Evolutionary conservation across 352 stramenopile species (phyloP), one percentile per base, ranked within the genome.

Genomic region (Pythium guiyangense): DNA sequence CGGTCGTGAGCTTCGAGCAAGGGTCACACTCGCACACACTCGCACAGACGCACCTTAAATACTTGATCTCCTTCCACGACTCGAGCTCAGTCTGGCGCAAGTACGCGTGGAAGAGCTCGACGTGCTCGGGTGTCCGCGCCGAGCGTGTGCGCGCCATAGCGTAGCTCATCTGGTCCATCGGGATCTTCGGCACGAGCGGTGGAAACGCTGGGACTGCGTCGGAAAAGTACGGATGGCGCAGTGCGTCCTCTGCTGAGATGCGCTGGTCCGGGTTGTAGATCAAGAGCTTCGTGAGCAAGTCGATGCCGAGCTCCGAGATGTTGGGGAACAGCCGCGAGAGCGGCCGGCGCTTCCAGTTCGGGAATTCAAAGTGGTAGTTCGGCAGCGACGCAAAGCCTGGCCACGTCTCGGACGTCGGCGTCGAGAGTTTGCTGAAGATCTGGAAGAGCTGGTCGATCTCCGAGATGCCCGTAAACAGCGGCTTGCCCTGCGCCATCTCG

Each of bases 381-480:
- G 94, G 96, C n/a, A 99, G 78, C 2, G 87, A 86, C 18, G 95
- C 97, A 17, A 99, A 97, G 35, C 96, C 97, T 20, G 96, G 94
- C 97, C 97, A 99, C 1, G 92, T 86, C 50, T 96, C 77, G 25
- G 99, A 97, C 15, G 84, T 97, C 0, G 97, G 97, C 14, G 97
- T 99, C 59, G 97, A 98, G 26, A 99, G 73, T 57, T 97, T 96
- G 62, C 80, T 90, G 45, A 94, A 94, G 31, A 94, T 92, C 67
- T 92, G 81, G 64, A 91, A 92, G 8, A 94, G 64, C 59, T 94
- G 85, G 46, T 94, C 85, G 51, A 94, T 92, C 63, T 94, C 71
- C 14, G 73, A 90, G 52, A 86, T 85, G 50, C 73, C 74, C 5
- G 70, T 89, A 51, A 97, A 97, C 1, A 96, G 72, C 25, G 84